Evolutionary conservation across 768 basidiomycete species (phyloP).

Genomic region (Pleurotus salmoneostramineus): DNA sequence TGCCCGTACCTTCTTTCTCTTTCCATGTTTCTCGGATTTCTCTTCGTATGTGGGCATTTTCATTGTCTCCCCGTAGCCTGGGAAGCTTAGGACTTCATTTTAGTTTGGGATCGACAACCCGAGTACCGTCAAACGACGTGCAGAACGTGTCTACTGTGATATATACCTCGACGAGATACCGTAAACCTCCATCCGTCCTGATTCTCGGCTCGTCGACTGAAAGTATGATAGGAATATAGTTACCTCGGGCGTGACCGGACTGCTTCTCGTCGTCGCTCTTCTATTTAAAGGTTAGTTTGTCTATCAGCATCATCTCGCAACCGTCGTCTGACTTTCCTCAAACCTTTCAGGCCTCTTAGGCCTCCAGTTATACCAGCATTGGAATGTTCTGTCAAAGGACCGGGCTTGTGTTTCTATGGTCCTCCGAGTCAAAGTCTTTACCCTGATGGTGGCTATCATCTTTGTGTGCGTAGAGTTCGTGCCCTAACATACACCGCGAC

Average conservation of each 20-base stretch:
- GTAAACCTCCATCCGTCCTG: background rate
- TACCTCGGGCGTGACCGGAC: background rate
- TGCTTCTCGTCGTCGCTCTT: background rate
- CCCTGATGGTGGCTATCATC: background rate
- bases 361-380: slow-evolving; percentile 2
- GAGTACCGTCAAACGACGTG: background rate
- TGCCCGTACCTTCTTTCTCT: background rate
- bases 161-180: background rate
- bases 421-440: background rate
- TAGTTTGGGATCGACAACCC: background rate
- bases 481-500: background rate
- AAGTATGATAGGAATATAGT: background rate
- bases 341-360: slow-evolving; percentile 6
- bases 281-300: background rate
- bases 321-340: slow-evolving; percentile 5
- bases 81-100: no score
- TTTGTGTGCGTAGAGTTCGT: background rate
- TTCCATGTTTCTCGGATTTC: background rate
- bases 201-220: background rate
- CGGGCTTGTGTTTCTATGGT: background rate
- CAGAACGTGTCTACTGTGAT: background rate
- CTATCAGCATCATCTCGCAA: background rate
- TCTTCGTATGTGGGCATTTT: background rate
- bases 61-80: no score
- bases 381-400: slow-evolving; percentile 1